Evolutionary conservation across 495 filamentous ascomycete genomes (phyloP).

Genomic region (Pseudomonodictys pantanalensis): DNA sequence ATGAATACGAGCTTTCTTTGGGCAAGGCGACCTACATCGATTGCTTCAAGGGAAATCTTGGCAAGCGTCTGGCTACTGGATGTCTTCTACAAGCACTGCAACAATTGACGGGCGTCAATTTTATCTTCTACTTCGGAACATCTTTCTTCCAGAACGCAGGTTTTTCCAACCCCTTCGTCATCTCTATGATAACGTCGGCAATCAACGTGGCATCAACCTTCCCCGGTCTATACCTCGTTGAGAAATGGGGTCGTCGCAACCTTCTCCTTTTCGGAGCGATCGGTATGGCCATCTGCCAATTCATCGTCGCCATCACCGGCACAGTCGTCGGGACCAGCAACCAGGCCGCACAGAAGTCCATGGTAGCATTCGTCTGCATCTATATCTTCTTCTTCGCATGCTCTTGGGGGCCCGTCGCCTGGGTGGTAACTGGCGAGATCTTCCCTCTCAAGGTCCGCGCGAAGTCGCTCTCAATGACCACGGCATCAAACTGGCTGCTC

Average conservation of each 20-base stretch:
- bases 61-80: conserved; percentile 62
- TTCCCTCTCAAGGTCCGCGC: conserved; percentile 46
- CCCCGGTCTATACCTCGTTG: conserved; percentile 66
- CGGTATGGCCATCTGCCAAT: conserved; percentile 66
- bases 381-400: conserved; percentile 82
- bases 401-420: conserved; percentile 66
- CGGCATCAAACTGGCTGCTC: conserved; percentile 45
- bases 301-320: conserved; percentile 56
- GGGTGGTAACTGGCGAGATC: conserved; percentile 44
- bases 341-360: conserved; percentile 45
- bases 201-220: conserved; percentile 74
- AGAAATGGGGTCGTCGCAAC: conserved; percentile 65
- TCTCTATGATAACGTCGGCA: conserved; percentile 68
- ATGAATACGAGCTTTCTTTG: conserved; percentile 66
- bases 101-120: conserved; percentile 71
- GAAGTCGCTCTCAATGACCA: conserved; percentile 42
- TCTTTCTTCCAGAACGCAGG: conserved; percentile 63
- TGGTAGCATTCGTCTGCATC: conserved; percentile 74
- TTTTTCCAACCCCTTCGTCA: conserved; percentile 61
- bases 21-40: conserved; percentile 66
- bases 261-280: conserved; percentile 66
- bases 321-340: conserved; percentile 51
- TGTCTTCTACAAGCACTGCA: conserved; percentile 73
- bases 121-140: conserved; percentile 72
- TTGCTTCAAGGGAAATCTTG: conserved; percentile 42